A percentile compares a stretch with the other conserved stretches of the same genome.
Conservation (phyloP, 2,329 filamentous ascomycete species). For the Epichloe glyceriae region DNA sequence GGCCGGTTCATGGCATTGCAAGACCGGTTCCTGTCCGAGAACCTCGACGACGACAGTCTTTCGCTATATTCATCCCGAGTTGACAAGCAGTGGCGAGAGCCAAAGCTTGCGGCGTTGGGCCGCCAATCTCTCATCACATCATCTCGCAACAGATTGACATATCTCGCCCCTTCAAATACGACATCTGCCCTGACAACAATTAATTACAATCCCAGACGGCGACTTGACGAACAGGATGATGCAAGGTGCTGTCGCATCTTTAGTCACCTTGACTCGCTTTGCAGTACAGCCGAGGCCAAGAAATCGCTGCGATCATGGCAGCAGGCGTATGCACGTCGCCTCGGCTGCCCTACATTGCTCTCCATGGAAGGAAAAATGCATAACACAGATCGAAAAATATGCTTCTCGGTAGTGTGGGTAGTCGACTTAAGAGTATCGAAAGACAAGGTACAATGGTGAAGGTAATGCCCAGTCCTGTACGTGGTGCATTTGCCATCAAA, state of each 20-base stretch:
- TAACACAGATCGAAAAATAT: constrained; percentile 6
- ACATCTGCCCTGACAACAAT: constrained; percentile 19
- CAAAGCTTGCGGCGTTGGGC: neutral
- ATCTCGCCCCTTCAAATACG: constrained; percentile 20
- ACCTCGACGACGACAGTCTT: constrained; percentile 9
- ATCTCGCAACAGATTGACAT: constrained; percentile 11
- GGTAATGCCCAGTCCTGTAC: constrained; percentile 4
- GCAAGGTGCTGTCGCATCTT: constrained; percentile 31
- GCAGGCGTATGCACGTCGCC: constrained; percentile 31
- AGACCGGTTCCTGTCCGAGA: constrained; percentile 29
- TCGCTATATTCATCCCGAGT: neutral
- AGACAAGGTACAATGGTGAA: constrained; percentile 10
- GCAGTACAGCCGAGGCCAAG: constrained; percentile 34
- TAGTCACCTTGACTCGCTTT: constrained; percentile 31
- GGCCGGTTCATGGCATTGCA: constrained; percentile 46
- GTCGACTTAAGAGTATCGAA: constrained; percentile 6
- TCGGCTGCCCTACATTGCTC: constrained; percentile 25
- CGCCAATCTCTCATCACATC: neutral
- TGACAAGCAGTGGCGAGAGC: neutral
- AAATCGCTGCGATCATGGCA: constrained; percentile 36
- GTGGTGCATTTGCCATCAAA: constrained; percentile 5
- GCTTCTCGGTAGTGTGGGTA: neutral
- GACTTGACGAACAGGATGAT: constrained; percentile 26
- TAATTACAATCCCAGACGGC: constrained; percentile 8
- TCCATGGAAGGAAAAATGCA: constrained; percentile 24